These are phyloP conservation scores for Castanea mollissima DNA, from an alignment of 306 rosid species.

Conservation along the genomic window DNA sequence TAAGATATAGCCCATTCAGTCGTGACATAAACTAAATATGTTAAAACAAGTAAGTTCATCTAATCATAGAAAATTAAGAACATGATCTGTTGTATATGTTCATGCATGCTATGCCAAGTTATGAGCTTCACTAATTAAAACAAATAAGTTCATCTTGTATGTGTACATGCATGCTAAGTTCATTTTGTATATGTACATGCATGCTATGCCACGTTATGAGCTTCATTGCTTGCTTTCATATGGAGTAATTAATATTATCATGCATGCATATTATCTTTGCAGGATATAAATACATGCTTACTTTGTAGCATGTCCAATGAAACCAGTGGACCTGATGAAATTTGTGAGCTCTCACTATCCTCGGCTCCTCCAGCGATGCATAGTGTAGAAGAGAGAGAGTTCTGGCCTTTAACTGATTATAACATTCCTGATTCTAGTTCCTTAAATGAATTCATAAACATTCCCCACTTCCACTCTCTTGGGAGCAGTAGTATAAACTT, in stretches of 20 bases:
- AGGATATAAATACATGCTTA: constrained; percentile 1
- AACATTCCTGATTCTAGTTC: constrained; percentile 27
- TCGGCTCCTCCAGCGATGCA: constrained; percentile 14
- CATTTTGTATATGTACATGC: background rate
- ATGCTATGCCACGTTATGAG: background rate
- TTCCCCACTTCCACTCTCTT: constrained; percentile 13
- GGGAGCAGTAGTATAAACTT: constrained; percentile 41
- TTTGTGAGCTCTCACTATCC: constrained; percentile 43
- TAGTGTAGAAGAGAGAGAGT: constrained; percentile 16
- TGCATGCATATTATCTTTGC: background rate
- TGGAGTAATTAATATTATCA: background rate
- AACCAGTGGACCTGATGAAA: constrained; percentile 9
- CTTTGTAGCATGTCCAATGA: background rate
- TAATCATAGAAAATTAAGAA: no score
- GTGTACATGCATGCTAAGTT: no score
- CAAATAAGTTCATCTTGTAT: no score
- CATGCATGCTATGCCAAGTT: no score
- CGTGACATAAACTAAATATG: no score
- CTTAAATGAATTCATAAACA: background rate
- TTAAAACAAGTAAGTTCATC: no score
- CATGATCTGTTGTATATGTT: no score
- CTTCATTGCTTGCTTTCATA: background rate
- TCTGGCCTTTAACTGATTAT: constrained; percentile 14
- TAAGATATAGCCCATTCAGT: no score
- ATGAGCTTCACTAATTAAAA: no score